Evolutionary conservation across 164 flowering plant genomes (phyloP).

Genomic region (Brasenia schreberi): DNA sequence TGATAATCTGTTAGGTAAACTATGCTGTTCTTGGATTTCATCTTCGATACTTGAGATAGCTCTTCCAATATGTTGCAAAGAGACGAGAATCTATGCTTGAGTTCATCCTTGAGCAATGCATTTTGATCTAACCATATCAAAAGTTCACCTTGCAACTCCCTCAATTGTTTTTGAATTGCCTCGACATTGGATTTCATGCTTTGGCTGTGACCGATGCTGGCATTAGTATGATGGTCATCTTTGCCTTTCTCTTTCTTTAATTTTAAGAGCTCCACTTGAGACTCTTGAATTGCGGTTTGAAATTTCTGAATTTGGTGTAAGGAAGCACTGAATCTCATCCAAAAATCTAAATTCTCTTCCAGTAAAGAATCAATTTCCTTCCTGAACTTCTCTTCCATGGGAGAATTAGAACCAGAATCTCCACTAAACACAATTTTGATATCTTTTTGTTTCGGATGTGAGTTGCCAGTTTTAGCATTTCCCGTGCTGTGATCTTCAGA

Average conservation of each 20-base stretch:
- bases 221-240: conserved; percentile 5
- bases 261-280: conserved; percentile 28
- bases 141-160: conserved; percentile 50
- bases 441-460: conserved; percentile 5
- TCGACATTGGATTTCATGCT: conserved; percentile 25
- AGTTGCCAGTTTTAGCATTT: background rate
- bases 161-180: conserved; percentile 42
- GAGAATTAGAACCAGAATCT: conserved; percentile 10
- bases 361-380: conserved; percentile 43
- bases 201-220: conserved; percentile 1
- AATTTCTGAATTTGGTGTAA: conserved; percentile 58
- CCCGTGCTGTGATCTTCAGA: background rate
- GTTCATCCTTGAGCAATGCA: conserved; percentile 38
- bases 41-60: conserved; percentile 17
- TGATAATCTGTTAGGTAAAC: conserved; percentile 27
- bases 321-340: conserved; percentile 67
- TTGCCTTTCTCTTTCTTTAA: conserved; percentile 17
- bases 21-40: conserved; percentile 10
- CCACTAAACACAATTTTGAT: conserved; percentile 8
- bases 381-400: conserved; percentile 43
- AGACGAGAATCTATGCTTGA: conserved; percentile 30
- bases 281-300: conserved; percentile 38
- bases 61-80: conserved; percentile 44
- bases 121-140: conserved; percentile 54
- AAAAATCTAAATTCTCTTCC: conserved; percentile 65